Evolutionary conservation across 176 grass and related monocot genomes (phyloP), one percentile per base, ranked within the genome.

Genomic region (Leersia perrieri): DNA sequence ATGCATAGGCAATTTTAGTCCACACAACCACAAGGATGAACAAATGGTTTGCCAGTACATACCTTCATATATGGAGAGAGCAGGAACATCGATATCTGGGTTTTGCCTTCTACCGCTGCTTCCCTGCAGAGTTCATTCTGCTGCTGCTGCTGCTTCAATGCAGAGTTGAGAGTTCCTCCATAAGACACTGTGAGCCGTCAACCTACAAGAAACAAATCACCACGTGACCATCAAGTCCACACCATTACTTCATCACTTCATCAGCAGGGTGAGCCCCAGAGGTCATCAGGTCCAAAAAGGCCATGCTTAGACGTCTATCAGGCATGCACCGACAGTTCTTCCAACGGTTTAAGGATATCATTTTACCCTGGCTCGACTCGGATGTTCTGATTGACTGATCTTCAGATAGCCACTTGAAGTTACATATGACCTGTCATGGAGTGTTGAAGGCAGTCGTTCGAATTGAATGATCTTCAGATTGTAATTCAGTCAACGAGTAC

Each of bases 141-240:
- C 60, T 63, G 11, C 61, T 63, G 10, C 27, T 28, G 13, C 30
- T 28, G 28, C 29, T 64, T 64, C 12, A 49, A n/a, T 55, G 20
- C 1, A 39, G 33, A 53, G 16, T 57, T 67, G 0, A 39, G 33
- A 53, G 16, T 57, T 67, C 33, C 9, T 51, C 42, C 16, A 29
- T 15, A 60, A 32, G 60, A 68, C 26, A n/a, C n/a, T n/a, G n/a
- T n/a, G n/a, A n/a, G n/a, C n/a, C n/a, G n/a, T n/a, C n/a, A 63
- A 13, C 30, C 68, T 62, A 38, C 58, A 64, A 20, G 41, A 7
- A 57, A 31, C 35, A 84, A 68, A 34, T 23, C 82, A 69, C 72
- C 64, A 60, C 11, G 64, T 58, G 45, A 13, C 11, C 33, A 60
- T 30, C 11, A 9, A 34, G 29, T 20, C n/a, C 20, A 20, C 51